Evolutionary conservation across 768 basidiomycete genomes (phyloP).

Genomic region (Termitomyces eurrhizus): DNA sequence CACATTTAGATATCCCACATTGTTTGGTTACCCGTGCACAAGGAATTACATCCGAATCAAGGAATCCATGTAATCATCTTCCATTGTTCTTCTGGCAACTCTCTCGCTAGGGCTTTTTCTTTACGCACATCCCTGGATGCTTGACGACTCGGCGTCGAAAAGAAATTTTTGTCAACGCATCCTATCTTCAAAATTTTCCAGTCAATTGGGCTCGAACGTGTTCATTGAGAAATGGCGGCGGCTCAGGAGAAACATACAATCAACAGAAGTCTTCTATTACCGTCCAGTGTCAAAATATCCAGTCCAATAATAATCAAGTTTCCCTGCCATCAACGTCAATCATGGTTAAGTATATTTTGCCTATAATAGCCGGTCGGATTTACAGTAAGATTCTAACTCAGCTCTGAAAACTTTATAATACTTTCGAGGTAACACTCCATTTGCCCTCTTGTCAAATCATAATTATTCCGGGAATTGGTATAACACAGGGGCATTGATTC

Average conservation of each 20-base stretch:
- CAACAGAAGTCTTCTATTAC: not conserved
- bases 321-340: not conserved
- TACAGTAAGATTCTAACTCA: not conserved
- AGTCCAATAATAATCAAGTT: not conserved
- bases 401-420: not conserved
- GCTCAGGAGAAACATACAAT: not conserved
- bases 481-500: too few species aligned
- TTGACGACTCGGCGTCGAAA: not conserved
- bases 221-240: not conserved
- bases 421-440: not conserved
- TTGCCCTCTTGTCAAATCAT: not conserved
- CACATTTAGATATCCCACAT: slow-evolving; percentile 6
- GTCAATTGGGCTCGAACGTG: not conserved
- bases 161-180: not conserved
- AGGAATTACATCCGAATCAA: slow-evolving; percentile 2
- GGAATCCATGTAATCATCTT: not conserved
- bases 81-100: slow-evolving; percentile 1
- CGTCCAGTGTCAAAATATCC: not conserved
- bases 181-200: not conserved
- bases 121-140: not conserved
- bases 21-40: not conserved
- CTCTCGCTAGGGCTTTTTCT: not conserved
- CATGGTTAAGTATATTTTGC: not conserved
- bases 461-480: not conserved
- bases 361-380: not conserved